Conservation (phyloP, 495 filamentous ascomycete species). For the Penicillium herquei region DNA sequence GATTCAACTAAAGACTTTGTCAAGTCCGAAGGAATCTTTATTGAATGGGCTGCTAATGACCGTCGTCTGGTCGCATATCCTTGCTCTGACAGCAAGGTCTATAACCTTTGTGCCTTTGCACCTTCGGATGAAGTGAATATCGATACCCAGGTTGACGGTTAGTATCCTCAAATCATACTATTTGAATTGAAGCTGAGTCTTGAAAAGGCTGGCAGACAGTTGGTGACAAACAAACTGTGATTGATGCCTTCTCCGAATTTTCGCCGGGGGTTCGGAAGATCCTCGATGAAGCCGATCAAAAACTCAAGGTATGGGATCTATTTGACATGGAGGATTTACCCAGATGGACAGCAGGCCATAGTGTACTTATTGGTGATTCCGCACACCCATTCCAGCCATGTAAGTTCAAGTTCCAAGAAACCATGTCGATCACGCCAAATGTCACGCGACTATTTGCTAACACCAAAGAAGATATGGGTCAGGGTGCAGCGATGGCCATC, state of each 20-base stretch:
- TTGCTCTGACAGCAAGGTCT: constrained; percentile 25
- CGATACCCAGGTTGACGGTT: constrained; percentile 14
- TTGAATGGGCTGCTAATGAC: constrained; percentile 26
- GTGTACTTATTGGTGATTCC: constrained; percentile 58
- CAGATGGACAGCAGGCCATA: constrained; percentile 44
- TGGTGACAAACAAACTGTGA: constrained; percentile 38
- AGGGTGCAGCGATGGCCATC: constrained; percentile 56
- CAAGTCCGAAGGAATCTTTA: constrained; percentile 19
- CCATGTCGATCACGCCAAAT: background rate
- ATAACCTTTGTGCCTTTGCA: constrained; percentile 29
- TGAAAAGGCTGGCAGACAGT: constrained; percentile 42
- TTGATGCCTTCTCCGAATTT: constrained; percentile 47
- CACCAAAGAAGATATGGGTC: constrained; percentile 40
- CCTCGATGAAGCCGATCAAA: constrained; percentile 38
- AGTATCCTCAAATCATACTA: background rate
- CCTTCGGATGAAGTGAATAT: constrained; percentile 16
- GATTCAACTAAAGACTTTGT: constrained; percentile 14
- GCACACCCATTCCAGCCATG: constrained; percentile 59
- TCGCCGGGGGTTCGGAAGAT: constrained; percentile 39
- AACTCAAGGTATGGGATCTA: constrained; percentile 57
- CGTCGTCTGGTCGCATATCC: constrained; percentile 29
- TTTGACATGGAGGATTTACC: constrained; percentile 55
- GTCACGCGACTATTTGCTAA: background rate
- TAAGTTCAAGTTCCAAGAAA: constrained; percentile 13
- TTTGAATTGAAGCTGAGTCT: background rate